Conservation (phyloP, 139 green algal species). For the Zygnema circumcarinatum region DNA sequence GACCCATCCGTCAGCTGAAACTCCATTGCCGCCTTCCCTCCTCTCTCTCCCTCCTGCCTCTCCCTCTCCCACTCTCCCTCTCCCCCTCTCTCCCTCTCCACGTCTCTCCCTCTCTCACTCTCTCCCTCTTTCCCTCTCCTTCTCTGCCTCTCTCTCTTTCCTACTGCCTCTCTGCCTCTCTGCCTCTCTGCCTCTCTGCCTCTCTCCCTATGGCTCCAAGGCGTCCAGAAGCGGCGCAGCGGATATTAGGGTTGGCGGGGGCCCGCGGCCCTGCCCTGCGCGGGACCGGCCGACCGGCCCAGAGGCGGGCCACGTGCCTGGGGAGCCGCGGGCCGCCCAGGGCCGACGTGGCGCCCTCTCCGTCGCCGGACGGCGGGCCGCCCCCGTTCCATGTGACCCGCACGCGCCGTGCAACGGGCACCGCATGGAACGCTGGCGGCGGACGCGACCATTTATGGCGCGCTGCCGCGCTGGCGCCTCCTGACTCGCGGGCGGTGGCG, state of each 20-base stretch:
- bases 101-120: background rate
- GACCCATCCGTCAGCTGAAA: constrained; percentile 35
- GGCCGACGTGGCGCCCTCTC: no score
- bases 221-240: no score
- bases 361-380: background rate
- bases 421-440: no score
- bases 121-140: background rate
- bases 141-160: background rate
- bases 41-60: constrained; percentile 21
- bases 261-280: background rate
- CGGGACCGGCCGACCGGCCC: background rate
- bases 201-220: constrained; percentile 6
- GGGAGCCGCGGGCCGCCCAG: no score
- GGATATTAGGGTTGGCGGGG: background rate
- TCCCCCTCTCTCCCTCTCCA: background rate
- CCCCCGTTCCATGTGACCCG: no score
- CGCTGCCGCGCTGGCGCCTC: no score
- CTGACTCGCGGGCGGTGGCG: no score
- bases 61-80: constrained; percentile 9
- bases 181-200: background rate
- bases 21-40: background rate
- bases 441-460: no score
- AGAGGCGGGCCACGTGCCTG: no score
- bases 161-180: background rate
- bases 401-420: no score